Evolutionary conservation across 768 basidiomycete species (phyloP), one percentile per base, ranked within the genome.

Genomic region (Kwoniella newhampshirensis): DNA sequence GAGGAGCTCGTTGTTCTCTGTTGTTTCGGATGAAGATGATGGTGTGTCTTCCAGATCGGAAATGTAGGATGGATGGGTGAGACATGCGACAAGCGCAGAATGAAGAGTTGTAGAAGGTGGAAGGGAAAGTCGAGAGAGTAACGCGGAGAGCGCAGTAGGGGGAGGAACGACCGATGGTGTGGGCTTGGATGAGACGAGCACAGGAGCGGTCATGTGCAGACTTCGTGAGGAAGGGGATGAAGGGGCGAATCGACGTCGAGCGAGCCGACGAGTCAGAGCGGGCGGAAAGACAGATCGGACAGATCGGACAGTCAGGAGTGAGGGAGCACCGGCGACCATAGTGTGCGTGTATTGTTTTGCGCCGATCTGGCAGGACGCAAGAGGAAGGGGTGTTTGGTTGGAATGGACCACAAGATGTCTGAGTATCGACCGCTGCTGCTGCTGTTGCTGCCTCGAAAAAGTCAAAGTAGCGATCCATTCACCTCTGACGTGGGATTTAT

Each of bases 1-100:
- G 13, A 94, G 83, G 47, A 87, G 83, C 8, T 81, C 85, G 78
- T 98, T 98, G 41, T 86, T 85, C 27, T 62, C 60, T 36, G 37
- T 51, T 18, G 43, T 52, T 3, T 3, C 40, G 26, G 39, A 20
- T 18, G 32, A 18, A 1, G 54, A 45, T 21, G 58, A 45, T 27
- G 35, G 11, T 11, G 28, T 27, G 25, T 47, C 41, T 9, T 28
- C 47, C 4, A 17, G 28, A 15, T 26, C 42, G 7, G 47, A 15
- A 28, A 42, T 39, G 54, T 59, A 76, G n/a, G 69, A 70, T 12
- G 64, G 70, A 44, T 76, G 71, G 0, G 73, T 75, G 3, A 76
- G 64, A 47, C 73, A 74, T 4, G 67, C 58, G 12, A 67, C 2
- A 0, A 76, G 50, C 4, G 55, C 54, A 2, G 62, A 43, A 25